phyloP scores from a whole-genome alignment of 2,329 filamentous ascomycete genomes.

The Karstenula rhodostoma region DNA sequence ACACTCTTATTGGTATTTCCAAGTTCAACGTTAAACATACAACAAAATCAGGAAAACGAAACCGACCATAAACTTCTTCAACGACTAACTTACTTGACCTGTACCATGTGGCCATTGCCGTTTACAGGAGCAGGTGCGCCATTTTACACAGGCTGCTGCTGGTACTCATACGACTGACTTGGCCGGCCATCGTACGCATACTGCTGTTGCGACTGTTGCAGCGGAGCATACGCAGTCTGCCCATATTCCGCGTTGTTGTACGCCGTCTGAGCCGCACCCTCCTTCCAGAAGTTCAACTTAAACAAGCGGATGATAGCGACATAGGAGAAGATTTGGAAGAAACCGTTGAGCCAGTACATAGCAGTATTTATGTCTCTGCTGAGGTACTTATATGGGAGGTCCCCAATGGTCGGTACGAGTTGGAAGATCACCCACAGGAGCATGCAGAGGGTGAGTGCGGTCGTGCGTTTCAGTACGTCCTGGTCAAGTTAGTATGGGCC shows the following conservation, averaged over 20 bases:
- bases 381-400: constrained; percentile 1
- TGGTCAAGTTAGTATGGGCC: constrained; percentile 13
- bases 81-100: not conserved
- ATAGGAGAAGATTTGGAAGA: constrained; percentile 30
- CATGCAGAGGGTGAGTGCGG: constrained; percentile 28
- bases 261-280: constrained; percentile 4
- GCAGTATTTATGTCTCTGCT: constrained; percentile 12
- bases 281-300: constrained; percentile 24
- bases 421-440: constrained; percentile 27
- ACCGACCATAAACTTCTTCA: not conserved
- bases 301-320: constrained; percentile 31
- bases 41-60: not conserved
- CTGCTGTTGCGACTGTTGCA: constrained; percentile 17
- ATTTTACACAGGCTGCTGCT: constrained; percentile 23
- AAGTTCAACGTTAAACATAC: not conserved
- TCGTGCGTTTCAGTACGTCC: constrained; percentile 29
- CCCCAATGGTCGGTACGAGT: constrained; percentile 19
- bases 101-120: constrained; percentile 5
- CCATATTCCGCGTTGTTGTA: not conserved
- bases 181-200: constrained; percentile 21
- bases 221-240: not conserved
- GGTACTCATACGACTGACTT: constrained; percentile 26
- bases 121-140: constrained; percentile 2
- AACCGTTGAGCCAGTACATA: constrained; percentile 23
- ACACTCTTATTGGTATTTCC: constrained; percentile 2